phyloP scores from a whole-genome alignment of 2,329 filamentous ascomycete species.

The Neurospora crassa region DNA sequence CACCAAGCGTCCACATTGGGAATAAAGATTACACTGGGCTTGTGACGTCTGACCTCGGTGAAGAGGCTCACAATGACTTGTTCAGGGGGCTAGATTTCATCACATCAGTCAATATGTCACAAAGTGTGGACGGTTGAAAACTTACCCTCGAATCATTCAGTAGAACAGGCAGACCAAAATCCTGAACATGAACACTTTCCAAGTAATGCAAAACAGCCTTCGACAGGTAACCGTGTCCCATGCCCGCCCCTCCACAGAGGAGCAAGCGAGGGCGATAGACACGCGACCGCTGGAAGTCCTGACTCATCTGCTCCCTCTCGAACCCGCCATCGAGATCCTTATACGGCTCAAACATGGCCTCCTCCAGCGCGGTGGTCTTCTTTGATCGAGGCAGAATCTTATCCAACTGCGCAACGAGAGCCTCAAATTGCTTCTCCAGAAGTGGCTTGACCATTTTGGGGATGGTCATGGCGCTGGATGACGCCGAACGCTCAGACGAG shows the following conservation, averaged over 20 bases:
- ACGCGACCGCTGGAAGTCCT: constrained; percentile 77
- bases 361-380: constrained; percentile 79
- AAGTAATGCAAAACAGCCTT: constrained; percentile 82
- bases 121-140: not conserved
- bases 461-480: constrained; percentile 73
- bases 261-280: constrained; percentile 84
- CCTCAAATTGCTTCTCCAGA: constrained; percentile 59
- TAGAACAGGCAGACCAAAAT: constrained; percentile 82
- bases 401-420: constrained; percentile 62
- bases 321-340: constrained; percentile 77
- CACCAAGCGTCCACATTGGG: constrained; percentile 89
- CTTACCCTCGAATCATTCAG: constrained; percentile 71
- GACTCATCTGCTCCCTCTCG: constrained; percentile 62
- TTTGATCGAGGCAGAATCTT: constrained; percentile 76
- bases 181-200: constrained; percentile 89
- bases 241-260: constrained; percentile 71
- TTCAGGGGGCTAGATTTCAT: constrained; percentile 52
- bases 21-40: constrained; percentile 92
- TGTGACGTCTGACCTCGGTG: constrained; percentile 84
- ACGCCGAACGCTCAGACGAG: constrained; percentile 82
- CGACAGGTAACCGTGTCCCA: constrained; percentile 88
- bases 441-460: constrained; percentile 74
- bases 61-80: constrained; percentile 86
- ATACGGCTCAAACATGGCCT: constrained; percentile 85
- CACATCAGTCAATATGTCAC: constrained; percentile 18